A percentile compares a stretch with the other conserved stretches of the same genome.
Conservation (phyloP, 345 rosid genomes). For the Citrus trifoliata region DNA sequence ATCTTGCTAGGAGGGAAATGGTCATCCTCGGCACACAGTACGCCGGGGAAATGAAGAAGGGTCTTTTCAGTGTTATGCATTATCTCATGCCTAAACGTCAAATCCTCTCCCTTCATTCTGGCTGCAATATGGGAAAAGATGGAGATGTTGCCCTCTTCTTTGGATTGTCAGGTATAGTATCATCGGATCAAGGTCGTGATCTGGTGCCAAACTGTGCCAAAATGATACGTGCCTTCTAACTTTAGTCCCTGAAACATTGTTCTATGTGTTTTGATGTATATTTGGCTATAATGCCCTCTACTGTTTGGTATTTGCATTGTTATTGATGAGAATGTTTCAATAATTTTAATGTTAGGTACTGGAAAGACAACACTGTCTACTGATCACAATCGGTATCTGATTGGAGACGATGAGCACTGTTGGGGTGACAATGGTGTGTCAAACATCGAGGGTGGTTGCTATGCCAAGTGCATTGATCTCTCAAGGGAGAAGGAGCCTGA, state of each 20-base stretch:
- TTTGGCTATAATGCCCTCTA: neutral
- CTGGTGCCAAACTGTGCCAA: constrained; percentile 23
- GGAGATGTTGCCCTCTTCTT: constrained; percentile 99
- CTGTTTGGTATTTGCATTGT: constrained; percentile 13
- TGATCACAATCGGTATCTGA: constrained; percentile 83
- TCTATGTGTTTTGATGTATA: neutral
- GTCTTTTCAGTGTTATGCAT: constrained; percentile 97
- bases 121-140: constrained; percentile 97
- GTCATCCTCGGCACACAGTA: constrained; percentile 97
- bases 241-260: constrained; percentile 5
- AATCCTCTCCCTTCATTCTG: constrained; percentile 93
- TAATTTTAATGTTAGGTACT: constrained; percentile 48
- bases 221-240: constrained; percentile 33
- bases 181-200: constrained; percentile 28
- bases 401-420: constrained; percentile 98
- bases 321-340: constrained; percentile 18
- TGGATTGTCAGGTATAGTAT: constrained; percentile 91
- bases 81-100: constrained; percentile 99
- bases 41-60: constrained; percentile 99
- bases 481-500: constrained; percentile 92
- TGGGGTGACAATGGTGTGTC: constrained; percentile 94
- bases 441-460: constrained; percentile 98
- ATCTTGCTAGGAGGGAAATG: constrained; percentile 95
- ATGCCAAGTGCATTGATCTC: constrained; percentile 96
- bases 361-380: constrained; percentile 97